phyloP scores from a whole-genome alignment of 164 flowering plant species.

The Liquidambar formosana region DNA sequence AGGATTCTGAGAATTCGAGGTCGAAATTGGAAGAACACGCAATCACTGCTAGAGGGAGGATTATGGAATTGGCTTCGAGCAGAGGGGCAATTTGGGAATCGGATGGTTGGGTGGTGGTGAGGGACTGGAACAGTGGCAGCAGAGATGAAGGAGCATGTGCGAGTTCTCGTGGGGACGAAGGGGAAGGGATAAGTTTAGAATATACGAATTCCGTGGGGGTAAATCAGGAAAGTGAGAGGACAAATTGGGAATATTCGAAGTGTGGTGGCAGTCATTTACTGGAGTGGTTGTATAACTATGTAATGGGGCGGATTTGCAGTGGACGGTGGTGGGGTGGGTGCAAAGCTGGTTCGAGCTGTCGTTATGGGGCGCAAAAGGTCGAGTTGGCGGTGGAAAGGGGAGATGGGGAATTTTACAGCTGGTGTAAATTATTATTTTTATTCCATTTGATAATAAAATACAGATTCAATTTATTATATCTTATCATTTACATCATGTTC shows the following conservation, averaged over 20 bases:
- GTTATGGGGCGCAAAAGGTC: constrained; percentile 3
- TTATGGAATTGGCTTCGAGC: constrained; percentile 38
- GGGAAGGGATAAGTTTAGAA: constrained; percentile 27
- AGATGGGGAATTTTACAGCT: background rate
- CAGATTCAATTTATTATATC: background rate
- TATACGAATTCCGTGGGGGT: constrained; percentile 3
- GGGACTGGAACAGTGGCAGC: constrained; percentile 15
- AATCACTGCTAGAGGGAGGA: constrained; percentile 32
- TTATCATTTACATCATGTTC: background rate
- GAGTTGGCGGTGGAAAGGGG: constrained; percentile 11
- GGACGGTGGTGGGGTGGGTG: background rate
- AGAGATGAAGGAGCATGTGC: background rate
- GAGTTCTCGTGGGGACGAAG: constrained; percentile 5
- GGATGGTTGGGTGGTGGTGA: constrained; percentile 56
- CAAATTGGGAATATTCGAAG: constrained; percentile 4
- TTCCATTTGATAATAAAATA: constrained; percentile 15
- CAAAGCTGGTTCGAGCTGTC: constrained; percentile 9
- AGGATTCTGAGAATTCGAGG: background rate
- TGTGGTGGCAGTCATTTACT: background rate
- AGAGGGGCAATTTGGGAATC: constrained; percentile 58
- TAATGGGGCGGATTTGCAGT: background rate
- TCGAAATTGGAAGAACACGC: background rate
- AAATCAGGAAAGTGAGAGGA: background rate
- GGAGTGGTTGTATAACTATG: constrained; percentile 5
- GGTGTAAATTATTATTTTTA: constrained; percentile 9